Percentiles rank a stretch among this genome's conserved stretches.
These are phyloP conservation scores for Metschnikowia cubensis DNA, from an alignment of 805 yeast genomes.

Conservation along the genomic window DNA sequence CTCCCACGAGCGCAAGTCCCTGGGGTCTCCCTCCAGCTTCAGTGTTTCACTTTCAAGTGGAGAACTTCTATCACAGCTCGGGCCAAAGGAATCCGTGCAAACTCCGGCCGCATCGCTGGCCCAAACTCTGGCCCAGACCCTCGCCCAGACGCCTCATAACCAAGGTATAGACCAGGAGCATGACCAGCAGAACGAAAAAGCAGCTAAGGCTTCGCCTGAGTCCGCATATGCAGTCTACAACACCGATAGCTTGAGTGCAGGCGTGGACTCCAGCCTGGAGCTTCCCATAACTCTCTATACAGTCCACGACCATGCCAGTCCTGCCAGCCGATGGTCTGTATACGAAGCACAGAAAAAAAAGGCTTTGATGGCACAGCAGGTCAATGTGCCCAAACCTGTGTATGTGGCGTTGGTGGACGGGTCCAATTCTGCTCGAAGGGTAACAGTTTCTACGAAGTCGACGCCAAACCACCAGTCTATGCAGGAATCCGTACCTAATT, in stretches of 20 bases:
- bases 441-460: constrained; percentile 2
- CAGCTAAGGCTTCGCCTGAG: background rate
- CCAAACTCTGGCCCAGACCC: no score
- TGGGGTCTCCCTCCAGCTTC: background rate
- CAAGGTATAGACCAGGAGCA: no score
- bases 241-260: constrained; percentile 23
- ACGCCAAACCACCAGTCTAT: background rate
- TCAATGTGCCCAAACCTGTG: background rate
- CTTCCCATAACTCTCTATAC: constrained; percentile 29
- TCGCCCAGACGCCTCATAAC: no score
- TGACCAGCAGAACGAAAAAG: no score
- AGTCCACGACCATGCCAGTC: constrained; percentile 23
- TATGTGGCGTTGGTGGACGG: constrained; percentile 9
- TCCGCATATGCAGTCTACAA: background rate
- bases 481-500: background rate
- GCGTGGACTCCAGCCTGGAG: constrained; percentile 23
- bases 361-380: background rate
- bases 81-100: background rate
- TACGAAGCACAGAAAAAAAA: constrained; percentile 3
- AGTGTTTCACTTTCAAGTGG: constrained; percentile 20
- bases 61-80: constrained; percentile 12
- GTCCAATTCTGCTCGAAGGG: constrained; percentile 7
- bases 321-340: constrained; percentile 7
- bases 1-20: background rate
- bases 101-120: no score